Evolutionary conservation across 805 yeast species (phyloP).

Genomic region (Ogataea nitratoaversa): DNA sequence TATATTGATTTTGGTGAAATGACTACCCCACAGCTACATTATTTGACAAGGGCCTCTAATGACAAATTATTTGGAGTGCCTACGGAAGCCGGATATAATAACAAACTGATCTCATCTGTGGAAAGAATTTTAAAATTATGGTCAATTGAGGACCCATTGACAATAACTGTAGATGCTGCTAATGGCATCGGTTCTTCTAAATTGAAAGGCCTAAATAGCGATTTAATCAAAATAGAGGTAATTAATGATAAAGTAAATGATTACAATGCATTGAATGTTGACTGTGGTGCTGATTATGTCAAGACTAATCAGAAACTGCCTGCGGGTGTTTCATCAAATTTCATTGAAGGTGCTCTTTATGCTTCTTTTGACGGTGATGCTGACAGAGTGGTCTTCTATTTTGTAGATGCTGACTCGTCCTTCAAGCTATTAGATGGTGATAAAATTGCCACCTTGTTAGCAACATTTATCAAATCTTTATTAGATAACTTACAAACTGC

Average conservation of each 20-base stretch:
- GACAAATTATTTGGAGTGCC: slow-evolving; percentile 59
- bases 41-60: slow-evolving; percentile 69
- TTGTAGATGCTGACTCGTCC: slow-evolving; percentile 31
- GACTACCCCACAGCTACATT: slow-evolving; percentile 95
- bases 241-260: slow-evolving; percentile 51
- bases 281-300: slow-evolving; percentile 95
- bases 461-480: slow-evolving; percentile 53
- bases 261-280: slow-evolving; percentile 61
- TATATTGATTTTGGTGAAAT: slow-evolving; percentile 59
- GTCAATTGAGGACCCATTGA: slow-evolving; percentile 15
- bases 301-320: slow-evolving; percentile 86
- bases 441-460: slow-evolving; percentile 82
- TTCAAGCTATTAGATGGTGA: slow-evolving; percentile 85
- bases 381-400: slow-evolving; percentile 85
- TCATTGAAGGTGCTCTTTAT: slow-evolving; percentile 46
- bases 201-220: slow-evolving; percentile 39
- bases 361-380: slow-evolving; percentile 98
- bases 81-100: slow-evolving; percentile 65
- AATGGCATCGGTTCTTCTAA: slow-evolving; percentile 96
- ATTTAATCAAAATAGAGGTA: slow-evolving; percentile 37
- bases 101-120: slow-evolving; percentile 55
- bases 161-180: slow-evolving; percentile 80
- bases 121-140: slow-evolving; percentile 36
- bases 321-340: slow-evolving; percentile 39
- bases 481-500: slow-evolving; percentile 41